Evolutionary conservation across 805 yeast species (phyloP), one percentile per base, ranked within the genome.

Genomic region (Wickerhamomyces alni): DNA sequence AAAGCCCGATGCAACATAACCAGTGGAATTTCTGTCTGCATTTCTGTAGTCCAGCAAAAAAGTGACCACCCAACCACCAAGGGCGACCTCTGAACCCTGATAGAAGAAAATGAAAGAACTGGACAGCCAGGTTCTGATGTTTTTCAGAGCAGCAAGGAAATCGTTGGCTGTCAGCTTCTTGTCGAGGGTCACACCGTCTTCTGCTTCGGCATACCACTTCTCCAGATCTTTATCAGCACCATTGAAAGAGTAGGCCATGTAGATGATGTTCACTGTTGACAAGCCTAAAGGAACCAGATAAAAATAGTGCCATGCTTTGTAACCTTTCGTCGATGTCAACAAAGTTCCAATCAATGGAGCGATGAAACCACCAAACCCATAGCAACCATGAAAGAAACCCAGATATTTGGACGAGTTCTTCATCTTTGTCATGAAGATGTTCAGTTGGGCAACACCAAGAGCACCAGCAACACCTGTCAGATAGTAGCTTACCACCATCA

Each of bases 31-130:
- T 3, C 57, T 47, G 37, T 62, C 52, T 2, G 75, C 82, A 26
- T 63, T 58, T 30, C 82, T 63, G 45, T 74, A 74, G 19, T 68
- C 72, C 26, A 75, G 63, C 43, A 80, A 58, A 49, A 65, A 80
- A 2, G 85, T 76, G 24, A 77, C 80, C 30, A 72, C 65, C 86
- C 85, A 80, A 17, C 82, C 82, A 11, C 80, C 83, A 49, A 77
- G 49, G 1, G 79, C 56, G 18, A 79, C 84, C 50, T 79, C 85
- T 4, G 74, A 68, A 8, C 86, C 86, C 52, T 77, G 82, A 47
- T 80, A 80, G 43, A 73, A 72, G 45, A 80, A 67, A 19, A 77
- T 68, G 43, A 74, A 74, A 7, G 67, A 47, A n/a, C 82, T 64
- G 25, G 74, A 43, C 2, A 72, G 46, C 82, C 83, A 77, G 0